Evolutionary conservation across 148 eudicot species (phyloP), one percentile per base, ranked within the genome.

Genomic region (Arbutus unedo): DNA sequence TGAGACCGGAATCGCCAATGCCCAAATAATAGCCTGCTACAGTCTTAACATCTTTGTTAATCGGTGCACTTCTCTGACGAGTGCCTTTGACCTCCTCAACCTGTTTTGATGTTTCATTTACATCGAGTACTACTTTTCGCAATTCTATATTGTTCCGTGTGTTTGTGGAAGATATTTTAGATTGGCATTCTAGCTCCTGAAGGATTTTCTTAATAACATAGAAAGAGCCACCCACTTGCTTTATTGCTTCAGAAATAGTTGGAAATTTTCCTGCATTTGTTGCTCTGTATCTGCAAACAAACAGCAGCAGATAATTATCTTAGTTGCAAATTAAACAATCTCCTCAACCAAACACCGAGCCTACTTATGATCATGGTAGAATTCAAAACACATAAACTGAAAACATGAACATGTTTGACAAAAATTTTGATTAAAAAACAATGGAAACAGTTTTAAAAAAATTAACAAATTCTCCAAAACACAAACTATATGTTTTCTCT

Each of bases 231-330:
- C 91, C 91, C 16, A 84, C 85, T 77, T 87, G 83, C 78, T 81
- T 87, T 54, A 0, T 4, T 41, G 83, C 81, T 23, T 51, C 55
- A 16, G 68, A n/a, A 50, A 23, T 47, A 82, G 90, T 76, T 54
- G 91, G 91, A 59, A 85, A 89, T 72, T 89, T 89, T 79, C 90
- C 91, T 8, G 44, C 79, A 76, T 87, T 87, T 56, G 72, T 82
- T 78, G 51, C 83, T 83, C 82, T 88, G 82, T 87, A 89, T 79
- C 91, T 89, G 86, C 81, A 76, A 55, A 53, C 47, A 54, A 31
- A 70, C 15, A 51, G 31, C 15, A 62, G 53, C 11, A 21, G 68
- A 44, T 8, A 60, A n/a, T 59, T 59, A 44, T 79, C 59, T 25
- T 59, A 47, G 4, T 10, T 31, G 18, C 71, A 66, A 62, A 66